phyloP scores from a whole-genome alignment of 2,329 filamentous ascomycete genomes.

The Blumeriella jaapii region DNA sequence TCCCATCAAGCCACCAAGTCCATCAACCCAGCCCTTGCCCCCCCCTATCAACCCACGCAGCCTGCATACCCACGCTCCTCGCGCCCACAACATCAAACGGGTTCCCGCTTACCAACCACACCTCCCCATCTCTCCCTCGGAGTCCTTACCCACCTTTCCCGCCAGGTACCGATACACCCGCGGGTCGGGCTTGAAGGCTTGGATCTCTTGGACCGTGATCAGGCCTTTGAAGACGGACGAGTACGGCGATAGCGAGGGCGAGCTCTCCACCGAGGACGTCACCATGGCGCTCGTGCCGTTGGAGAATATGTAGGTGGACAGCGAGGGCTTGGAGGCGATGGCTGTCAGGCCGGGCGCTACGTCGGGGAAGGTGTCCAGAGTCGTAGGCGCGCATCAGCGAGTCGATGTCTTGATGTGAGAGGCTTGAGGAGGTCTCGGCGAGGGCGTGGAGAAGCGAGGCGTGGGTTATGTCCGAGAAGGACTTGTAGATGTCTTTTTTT shows the following conservation, averaged over 20 bases:
- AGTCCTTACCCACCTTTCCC: constrained; percentile 18
- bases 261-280: constrained; percentile 42
- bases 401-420: constrained; percentile 34
- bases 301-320: constrained; percentile 32
- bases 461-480: constrained; percentile 52
- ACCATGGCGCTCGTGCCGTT: constrained; percentile 59
- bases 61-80: constrained; percentile 45
- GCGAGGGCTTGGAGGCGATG: constrained; percentile 7
- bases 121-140: constrained; percentile 32
- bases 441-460: constrained; percentile 53
- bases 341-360: constrained; percentile 41
- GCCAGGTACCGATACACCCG: constrained; percentile 44
- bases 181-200: constrained; percentile 53
- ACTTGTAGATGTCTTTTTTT: constrained; percentile 50
- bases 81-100: constrained; percentile 64
- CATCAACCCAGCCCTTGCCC: constrained; percentile 50
- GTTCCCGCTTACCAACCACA: constrained; percentile 64
- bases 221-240: constrained; percentile 38
- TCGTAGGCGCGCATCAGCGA: constrained; percentile 54
- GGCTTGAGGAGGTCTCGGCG: constrained; percentile 39
- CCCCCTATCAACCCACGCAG: constrained; percentile 55
- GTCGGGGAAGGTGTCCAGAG: constrained; percentile 53
- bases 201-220: constrained; percentile 48
- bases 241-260: constrained; percentile 44
- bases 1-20: constrained; percentile 36